Evolutionary conservation across 2,329 filamentous ascomycete genomes (phyloP).

Genomic region (Trichoderma endophyticum): DNA sequence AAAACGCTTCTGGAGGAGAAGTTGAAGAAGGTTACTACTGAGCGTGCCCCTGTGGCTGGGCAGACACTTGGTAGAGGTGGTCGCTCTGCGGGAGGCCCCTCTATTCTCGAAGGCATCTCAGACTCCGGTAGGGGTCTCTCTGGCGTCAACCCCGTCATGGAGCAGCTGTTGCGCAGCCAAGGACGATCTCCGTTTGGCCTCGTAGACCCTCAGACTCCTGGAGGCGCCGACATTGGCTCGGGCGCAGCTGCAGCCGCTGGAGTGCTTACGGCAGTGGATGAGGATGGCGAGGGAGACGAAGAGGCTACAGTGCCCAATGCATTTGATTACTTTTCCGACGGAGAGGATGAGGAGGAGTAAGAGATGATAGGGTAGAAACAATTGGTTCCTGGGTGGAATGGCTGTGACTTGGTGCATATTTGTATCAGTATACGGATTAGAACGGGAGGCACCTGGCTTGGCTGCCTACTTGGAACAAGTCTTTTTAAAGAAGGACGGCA

Average conservation of each 20-base stretch:
- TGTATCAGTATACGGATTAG: conserved; percentile 15
- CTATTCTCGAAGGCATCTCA: conserved; percentile 36
- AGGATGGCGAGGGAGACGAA: conserved; percentile 71
- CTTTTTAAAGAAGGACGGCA: not conserved
- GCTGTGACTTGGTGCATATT: not conserved
- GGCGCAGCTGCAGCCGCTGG: conserved; percentile 72
- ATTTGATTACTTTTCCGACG: conserved; percentile 77
- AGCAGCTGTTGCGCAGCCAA: conserved; percentile 43
- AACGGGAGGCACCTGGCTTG: not conserved
- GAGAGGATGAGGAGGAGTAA: conserved; percentile 43
- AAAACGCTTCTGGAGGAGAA: conserved; percentile 88
- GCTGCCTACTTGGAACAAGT: not conserved
- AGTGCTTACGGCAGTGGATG: conserved; percentile 82
- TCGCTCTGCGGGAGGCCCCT: conserved; percentile 33
- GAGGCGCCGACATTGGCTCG: conserved; percentile 41
- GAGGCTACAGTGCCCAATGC: conserved; percentile 68
- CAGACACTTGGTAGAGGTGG: conserved; percentile 30
- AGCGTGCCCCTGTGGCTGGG: conserved; percentile 59
- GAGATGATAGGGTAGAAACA: not conserved
- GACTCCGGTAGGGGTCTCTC: conserved; percentile 31
- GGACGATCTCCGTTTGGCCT: conserved; percentile 34
- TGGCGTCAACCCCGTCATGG: conserved; percentile 36
- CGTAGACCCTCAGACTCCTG: conserved; percentile 30
- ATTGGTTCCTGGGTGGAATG: not conserved
- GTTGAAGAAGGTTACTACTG: conserved; percentile 72